These are phyloP conservation scores for Plicaturopsis crispa DNA, from an alignment of 768 basidiomycete species.

Conservation along the genomic window DNA sequence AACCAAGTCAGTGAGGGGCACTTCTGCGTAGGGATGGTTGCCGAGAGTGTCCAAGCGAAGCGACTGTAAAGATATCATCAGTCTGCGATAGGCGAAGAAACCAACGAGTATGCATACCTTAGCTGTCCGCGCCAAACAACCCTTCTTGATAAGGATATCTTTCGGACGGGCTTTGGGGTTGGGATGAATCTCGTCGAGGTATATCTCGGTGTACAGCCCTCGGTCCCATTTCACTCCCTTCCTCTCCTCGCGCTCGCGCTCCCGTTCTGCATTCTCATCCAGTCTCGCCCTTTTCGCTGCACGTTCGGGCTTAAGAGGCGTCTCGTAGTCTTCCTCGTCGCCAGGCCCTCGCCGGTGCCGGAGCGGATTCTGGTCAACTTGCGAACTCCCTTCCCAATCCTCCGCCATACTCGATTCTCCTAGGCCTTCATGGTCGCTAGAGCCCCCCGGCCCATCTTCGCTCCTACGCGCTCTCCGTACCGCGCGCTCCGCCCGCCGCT, in stretches of 20 bases:
- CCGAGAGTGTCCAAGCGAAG: conserved; percentile 64
- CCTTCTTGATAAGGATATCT: conserved; percentile 37
- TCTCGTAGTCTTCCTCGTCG: conserved; percentile 76
- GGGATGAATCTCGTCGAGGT: conserved; percentile 56
- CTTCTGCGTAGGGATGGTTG: conserved; percentile 53
- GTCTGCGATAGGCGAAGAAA: conserved; percentile 4
- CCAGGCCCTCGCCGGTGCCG: conserved; percentile 63
- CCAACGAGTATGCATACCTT: conserved; percentile 40
- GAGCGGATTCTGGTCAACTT: conserved; percentile 17
- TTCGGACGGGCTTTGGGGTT: conserved; percentile 36
- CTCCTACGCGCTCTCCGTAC: conserved; percentile 46
- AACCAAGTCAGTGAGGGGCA: conserved; percentile 48
- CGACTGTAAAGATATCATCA: conserved; percentile 28
- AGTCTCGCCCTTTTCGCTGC: conserved; percentile 33
- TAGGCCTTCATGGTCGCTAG: conserved; percentile 19
- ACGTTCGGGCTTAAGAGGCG: conserved; percentile 42
- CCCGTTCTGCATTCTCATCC: conserved; percentile 25
- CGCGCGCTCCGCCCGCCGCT: conserved; percentile 50
- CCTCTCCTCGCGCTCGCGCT: conserved; percentile 21
- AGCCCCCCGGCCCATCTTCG: conserved; percentile 26
- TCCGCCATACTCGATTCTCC: conserved; percentile 6
- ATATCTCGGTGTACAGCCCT: conserved; percentile 54
- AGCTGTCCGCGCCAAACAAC: conserved; percentile 60
- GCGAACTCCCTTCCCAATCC: conserved; percentile 2
- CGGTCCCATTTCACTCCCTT: conserved; percentile 76